These are phyloP conservation scores for Penstemon davidsonii DNA, from an alignment of 257 asterid genomes.

Conservation along the genomic window DNA sequence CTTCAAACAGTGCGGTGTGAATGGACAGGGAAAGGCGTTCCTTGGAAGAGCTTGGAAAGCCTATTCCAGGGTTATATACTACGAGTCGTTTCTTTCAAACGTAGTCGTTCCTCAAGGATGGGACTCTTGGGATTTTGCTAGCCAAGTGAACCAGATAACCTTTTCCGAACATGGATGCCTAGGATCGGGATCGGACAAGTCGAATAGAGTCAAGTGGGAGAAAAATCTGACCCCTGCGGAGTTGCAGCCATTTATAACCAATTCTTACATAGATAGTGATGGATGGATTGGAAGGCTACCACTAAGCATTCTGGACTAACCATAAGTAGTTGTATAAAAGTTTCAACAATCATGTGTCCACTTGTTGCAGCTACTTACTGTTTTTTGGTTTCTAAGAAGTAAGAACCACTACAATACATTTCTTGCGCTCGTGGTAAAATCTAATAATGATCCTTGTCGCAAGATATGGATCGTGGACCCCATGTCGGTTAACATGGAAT, in stretches of 20 bases:
- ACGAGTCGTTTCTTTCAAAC: slow-evolving; percentile 21
- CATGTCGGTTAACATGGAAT: too few relatives aligned
- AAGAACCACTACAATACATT: too few relatives aligned
- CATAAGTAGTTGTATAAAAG: not conserved
- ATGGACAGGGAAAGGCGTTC: slow-evolving; percentile 45
- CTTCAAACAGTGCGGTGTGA: slow-evolving; percentile 48
- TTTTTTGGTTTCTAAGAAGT: not conserved
- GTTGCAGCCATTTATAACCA: slow-evolving; percentile 26
- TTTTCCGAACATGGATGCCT: slow-evolving; percentile 46
- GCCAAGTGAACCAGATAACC: slow-evolving; percentile 37
- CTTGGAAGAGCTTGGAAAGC: slow-evolving; percentile 50
- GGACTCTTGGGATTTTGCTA: slow-evolving; percentile 17
- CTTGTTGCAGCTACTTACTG: not conserved
- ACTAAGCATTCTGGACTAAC: slow-evolving; percentile 22
- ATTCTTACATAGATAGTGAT: slow-evolving; percentile 41
- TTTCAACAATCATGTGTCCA: not conserved
- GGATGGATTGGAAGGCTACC: slow-evolving; percentile 46
- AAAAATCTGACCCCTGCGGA: slow-evolving; percentile 26
- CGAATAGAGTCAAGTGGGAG: slow-evolving; percentile 48
- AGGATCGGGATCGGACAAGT: slow-evolving; percentile 45
- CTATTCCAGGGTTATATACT: slow-evolving; percentile 25
- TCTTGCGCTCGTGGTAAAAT: not conserved
- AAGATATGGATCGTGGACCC: not conserved
- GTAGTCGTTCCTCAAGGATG: slow-evolving; percentile 38
- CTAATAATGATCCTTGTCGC: not conserved